Conservation (phyloP, 1,284 basidiomycete genomes). For the Tilletia walkeri region DNA sequence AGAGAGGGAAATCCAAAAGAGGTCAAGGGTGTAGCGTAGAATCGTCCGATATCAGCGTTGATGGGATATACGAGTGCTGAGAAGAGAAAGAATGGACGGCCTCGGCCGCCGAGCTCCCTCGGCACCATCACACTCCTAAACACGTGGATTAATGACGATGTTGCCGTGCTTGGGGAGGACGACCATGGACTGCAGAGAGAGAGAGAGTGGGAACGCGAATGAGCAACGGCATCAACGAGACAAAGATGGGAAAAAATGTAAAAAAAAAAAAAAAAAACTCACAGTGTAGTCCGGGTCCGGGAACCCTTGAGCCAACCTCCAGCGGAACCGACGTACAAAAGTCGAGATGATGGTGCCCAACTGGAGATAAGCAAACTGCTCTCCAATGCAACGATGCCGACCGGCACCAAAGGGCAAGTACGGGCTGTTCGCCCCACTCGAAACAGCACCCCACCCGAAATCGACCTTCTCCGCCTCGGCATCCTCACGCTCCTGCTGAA, state of each 20-base stretch:
- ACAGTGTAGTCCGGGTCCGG: conserved; percentile 79
- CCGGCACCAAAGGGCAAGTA: conserved; percentile 96
- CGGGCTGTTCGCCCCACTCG: conserved; percentile 59
- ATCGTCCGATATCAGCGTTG: too few species aligned
- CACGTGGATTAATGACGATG: conserved; percentile 52
- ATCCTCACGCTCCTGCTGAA: conserved; percentile 71
- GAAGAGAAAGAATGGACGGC: not conserved
- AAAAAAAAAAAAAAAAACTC: not conserved
- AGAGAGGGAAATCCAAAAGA: too few species aligned
- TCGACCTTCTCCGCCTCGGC: conserved; percentile 82
- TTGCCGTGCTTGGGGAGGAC: conserved; percentile 64
- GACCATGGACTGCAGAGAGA: conserved; percentile 65
- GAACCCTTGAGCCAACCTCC: conserved; percentile 67
- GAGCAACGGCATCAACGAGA: conserved; percentile 17
- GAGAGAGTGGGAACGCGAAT: not conserved
- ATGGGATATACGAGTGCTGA: too few species aligned
- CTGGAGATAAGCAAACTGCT: conserved; percentile 96
- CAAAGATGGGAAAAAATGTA: conserved; percentile 30
- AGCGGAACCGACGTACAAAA: conserved; percentile 73
- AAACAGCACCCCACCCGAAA: conserved; percentile 79
- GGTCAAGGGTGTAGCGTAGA: too few species aligned
- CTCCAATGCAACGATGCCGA: conserved; percentile 86
- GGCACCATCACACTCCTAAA: not conserved
- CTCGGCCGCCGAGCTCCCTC: too few species aligned
- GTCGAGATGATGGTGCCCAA: conserved; percentile 79